Evolutionary conservation across 148 eudicot genomes (phyloP).

Genomic region (Arctostaphylos glauca): DNA sequence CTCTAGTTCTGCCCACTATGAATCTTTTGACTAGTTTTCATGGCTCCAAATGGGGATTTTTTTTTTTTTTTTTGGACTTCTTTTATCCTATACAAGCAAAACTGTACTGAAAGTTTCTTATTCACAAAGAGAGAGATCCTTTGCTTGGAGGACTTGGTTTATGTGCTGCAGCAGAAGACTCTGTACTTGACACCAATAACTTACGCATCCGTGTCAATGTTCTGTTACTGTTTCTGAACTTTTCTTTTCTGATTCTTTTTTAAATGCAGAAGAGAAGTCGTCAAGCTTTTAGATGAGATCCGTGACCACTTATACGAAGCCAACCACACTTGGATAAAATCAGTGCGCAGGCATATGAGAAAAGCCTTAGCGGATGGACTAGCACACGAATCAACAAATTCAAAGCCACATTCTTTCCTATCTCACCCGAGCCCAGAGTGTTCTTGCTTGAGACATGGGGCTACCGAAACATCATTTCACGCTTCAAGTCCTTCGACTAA

Average conservation of each 20-base stretch:
- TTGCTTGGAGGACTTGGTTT: not conserved
- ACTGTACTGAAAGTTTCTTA: not conserved
- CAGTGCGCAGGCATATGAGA: conserved; percentile 65
- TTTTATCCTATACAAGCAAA: not conserved
- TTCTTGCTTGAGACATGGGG: conserved; percentile 44
- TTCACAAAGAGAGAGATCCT: not conserved
- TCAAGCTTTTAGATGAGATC: conserved; percentile 56
- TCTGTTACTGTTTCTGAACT: not conserved
- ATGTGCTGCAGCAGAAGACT: not conserved
- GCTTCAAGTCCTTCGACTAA: conserved; percentile 27
- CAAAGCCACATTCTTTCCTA: conserved; percentile 63
- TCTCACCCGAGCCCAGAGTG: conserved; percentile 83
- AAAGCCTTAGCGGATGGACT: conserved; percentile 48
- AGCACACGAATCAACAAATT: conserved; percentile 33
- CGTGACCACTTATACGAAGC: conserved; percentile 62
- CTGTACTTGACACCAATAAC: not conserved
- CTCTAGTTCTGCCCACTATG: not conserved
- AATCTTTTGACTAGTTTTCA: not conserved
- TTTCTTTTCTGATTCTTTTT: not conserved
- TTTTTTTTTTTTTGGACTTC: too few relatives aligned
- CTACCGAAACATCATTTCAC: conserved; percentile 11
- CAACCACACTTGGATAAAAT: conserved; percentile 79
- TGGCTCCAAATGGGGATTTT: not conserved
- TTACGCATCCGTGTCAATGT: not conserved
- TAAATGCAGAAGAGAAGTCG: conserved; percentile 50